These are phyloP conservation scores for Myxozyma mucilagina DNA, from an alignment of 805 yeast genomes.

Conservation along the genomic window DNA sequence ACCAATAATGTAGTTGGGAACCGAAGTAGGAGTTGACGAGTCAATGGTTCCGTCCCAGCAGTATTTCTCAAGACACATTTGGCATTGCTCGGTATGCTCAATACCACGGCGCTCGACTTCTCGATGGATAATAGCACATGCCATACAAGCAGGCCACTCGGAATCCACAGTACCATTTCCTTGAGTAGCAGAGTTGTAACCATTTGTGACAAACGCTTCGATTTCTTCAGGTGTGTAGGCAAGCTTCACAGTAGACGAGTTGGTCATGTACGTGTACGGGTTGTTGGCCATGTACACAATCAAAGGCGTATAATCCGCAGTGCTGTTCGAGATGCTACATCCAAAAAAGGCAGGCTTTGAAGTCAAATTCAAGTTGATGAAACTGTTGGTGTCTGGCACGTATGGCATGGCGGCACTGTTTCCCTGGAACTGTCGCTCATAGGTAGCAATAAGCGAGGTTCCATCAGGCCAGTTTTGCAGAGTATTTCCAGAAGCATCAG, in stretches of 20 bases:
- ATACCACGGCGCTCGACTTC: slow-evolving; percentile 69
- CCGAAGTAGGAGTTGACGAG: not conserved
- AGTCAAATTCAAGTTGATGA: slow-evolving; percentile 51
- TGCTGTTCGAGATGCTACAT: slow-evolving; percentile 57
- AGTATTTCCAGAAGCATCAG: slow-evolving; percentile 69
- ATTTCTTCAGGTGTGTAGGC: slow-evolving; percentile 60
- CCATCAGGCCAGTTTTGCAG: slow-evolving; percentile 67
- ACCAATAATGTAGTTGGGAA: not conserved
- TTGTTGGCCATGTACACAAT: slow-evolving; percentile 76
- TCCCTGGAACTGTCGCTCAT: slow-evolving; percentile 46
- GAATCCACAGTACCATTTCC: slow-evolving; percentile 65
- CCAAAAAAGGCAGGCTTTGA: slow-evolving; percentile 79
- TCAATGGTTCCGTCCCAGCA: slow-evolving; percentile 58
- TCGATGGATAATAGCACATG: slow-evolving; percentile 81
- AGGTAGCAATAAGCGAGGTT: slow-evolving; percentile 52
- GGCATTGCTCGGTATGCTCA: slow-evolving; percentile 63
- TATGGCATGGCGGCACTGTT: slow-evolving; percentile 57
- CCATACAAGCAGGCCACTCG: slow-evolving; percentile 72
- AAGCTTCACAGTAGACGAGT: slow-evolving; percentile 72
- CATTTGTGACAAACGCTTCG: slow-evolving; percentile 64
- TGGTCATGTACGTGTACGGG: slow-evolving; percentile 63
- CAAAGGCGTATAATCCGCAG: slow-evolving; percentile 41
- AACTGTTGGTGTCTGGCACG: slow-evolving; percentile 57
- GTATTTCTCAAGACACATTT: slow-evolving; percentile 65
- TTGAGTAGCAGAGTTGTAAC: slow-evolving; percentile 68